Conservation (phyloP, 306 rosid genomes). For the Citrullus amarus region DNA sequence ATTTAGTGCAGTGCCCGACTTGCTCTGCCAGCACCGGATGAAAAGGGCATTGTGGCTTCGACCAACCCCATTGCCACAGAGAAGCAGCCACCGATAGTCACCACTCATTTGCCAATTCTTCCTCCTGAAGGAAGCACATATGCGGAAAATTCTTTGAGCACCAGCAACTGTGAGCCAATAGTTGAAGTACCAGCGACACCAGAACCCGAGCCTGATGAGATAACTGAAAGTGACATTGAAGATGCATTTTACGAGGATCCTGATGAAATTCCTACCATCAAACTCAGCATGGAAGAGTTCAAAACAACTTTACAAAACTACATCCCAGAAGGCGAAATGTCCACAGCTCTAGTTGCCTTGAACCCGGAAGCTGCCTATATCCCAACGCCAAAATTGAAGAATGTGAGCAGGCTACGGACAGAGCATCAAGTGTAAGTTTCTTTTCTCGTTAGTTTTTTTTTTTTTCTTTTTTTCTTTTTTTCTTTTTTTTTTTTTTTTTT, state of each 20-base stretch:
- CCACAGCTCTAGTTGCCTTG: conserved; percentile 76
- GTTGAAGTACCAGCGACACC: conserved; percentile 88
- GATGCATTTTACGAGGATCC: conserved; percentile 51
- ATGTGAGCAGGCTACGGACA: conserved; percentile 74
- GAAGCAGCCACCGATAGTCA: conserved; percentile 23
- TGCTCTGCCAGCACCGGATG: conserved; percentile 91
- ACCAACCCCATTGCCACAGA: conserved; percentile 23
- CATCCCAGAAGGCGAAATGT: conserved; percentile 50
- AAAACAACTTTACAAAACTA: conserved; percentile 23
- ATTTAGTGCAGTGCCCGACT: conserved; percentile 63
- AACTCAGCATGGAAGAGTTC: conserved; percentile 34
- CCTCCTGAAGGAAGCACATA: conserved; percentile 29
- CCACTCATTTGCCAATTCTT: conserved; percentile 34
- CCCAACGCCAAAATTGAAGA: conserved; percentile 70
- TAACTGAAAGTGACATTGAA: conserved; percentile 63
- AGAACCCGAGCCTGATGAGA: conserved; percentile 40
- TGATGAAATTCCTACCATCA: conserved; percentile 48
- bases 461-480: not conserved
- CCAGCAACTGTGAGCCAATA: conserved; percentile 57
- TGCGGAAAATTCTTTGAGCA: conserved; percentile 17
- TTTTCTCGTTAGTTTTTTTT: not conserved
- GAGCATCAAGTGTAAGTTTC: conserved; percentile 87
- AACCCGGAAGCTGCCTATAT: conserved; percentile 40
- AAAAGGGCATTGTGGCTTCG: conserved; percentile 39
- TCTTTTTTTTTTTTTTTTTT: not conserved